Evolutionary conservation across 2,329 filamentous ascomycete genomes (phyloP).

Genomic region (Aspergillus fumigatus): DNA sequence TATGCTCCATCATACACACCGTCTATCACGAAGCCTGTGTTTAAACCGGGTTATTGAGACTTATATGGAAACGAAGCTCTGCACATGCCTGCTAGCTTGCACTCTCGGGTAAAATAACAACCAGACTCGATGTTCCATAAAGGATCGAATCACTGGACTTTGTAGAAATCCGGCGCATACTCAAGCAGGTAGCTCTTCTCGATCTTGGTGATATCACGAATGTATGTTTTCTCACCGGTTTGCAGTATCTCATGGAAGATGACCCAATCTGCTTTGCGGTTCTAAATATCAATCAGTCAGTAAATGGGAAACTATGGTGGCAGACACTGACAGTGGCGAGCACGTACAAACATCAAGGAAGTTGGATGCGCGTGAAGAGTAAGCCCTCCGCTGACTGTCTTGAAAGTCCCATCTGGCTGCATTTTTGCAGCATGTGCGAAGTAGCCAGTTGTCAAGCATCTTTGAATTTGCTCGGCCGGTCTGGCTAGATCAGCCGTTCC

Average conservation of each 20-base stretch:
- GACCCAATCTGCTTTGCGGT: slow-evolving; percentile 93
- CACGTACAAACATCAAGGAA: slow-evolving; percentile 76
- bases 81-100: neutral
- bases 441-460: slow-evolving; percentile 83
- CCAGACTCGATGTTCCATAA: neutral
- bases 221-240: slow-evolving; percentile 80
- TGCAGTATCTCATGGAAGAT: slow-evolving; percentile 93
- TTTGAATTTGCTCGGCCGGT: slow-evolving; percentile 68
- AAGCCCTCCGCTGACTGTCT: slow-evolving; percentile 74
- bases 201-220: slow-evolving; percentile 87
- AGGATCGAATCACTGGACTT: slow-evolving; percentile 40
- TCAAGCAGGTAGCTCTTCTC: slow-evolving; percentile 90
- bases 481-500: slow-evolving; percentile 33
- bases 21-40: neutral
- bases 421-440: slow-evolving; percentile 92
- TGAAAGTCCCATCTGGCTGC: slow-evolving; percentile 88
- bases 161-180: slow-evolving; percentile 80
- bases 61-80: neutral
- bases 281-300: slow-evolving; percentile 41
- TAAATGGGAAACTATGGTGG: neutral
- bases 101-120: neutral
- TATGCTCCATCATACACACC: neutral
- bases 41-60: neutral
- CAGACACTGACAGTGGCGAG: neutral
- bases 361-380: slow-evolving; percentile 84